These are phyloP conservation scores for Blastocystis sp. DNA, from an alignment of 352 stramenopile species.

Conservation along the genomic window DNA sequence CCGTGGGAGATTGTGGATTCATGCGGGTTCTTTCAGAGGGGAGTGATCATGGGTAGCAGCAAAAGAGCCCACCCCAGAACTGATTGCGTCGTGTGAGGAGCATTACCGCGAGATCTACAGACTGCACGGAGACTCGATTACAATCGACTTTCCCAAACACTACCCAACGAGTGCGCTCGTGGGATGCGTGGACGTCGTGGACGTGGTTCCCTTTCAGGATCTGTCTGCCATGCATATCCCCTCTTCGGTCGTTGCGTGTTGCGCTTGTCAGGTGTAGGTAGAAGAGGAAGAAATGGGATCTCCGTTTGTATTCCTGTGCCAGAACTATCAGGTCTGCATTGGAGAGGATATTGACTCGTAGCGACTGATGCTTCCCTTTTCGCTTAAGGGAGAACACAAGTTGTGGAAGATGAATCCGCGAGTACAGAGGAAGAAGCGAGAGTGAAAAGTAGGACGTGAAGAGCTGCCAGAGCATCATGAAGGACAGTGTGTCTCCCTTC, in stretches of 20 bases:
- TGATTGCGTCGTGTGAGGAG: conserved; percentile 44
- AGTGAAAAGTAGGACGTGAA: conserved; percentile 36
- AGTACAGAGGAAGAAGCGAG: neutral
- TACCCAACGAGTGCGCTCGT: conserved; percentile 47
- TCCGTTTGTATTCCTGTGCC: conserved; percentile 47
- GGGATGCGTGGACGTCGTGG: conserved; percentile 49
- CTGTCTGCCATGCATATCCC: neutral
- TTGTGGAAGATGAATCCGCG: conserved; percentile 61
- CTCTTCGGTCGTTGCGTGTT: neutral
- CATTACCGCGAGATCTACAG: conserved; percentile 43
- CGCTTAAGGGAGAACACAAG: conserved; percentile 54
- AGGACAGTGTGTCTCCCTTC: conserved; percentile 47
- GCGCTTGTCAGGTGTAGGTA: conserved; percentile 1
- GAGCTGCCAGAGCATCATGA: conserved; percentile 42
- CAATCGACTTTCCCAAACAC: conserved; percentile 40
- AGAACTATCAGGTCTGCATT: conserved; percentile 45
- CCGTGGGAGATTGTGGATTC: conserved; percentile 50
- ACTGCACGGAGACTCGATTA: conserved; percentile 14
- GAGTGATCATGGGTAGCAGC: neutral
- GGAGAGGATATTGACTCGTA: neutral
- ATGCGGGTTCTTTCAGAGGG: conserved; percentile 6
- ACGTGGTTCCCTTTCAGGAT: conserved; percentile 17
- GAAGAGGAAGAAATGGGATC: conserved; percentile 41
- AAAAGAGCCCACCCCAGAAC: conserved; percentile 39
- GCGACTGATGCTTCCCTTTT: conserved; percentile 41